Evolutionary conservation across 1,284 basidiomycete species (phyloP).

Genomic region (Boletus smithii): DNA sequence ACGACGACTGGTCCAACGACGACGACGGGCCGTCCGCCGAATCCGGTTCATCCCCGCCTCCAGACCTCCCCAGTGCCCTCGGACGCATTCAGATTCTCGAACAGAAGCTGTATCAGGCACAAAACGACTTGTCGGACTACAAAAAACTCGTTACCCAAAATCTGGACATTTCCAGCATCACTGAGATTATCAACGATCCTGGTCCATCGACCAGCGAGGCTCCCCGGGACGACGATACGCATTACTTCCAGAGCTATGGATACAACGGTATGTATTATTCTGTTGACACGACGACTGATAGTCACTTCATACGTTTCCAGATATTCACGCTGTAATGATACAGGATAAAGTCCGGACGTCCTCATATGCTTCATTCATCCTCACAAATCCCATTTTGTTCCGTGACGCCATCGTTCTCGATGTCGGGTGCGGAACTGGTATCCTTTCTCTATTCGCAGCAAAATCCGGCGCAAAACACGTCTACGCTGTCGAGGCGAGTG

Average conservation of each 20-base stretch:
- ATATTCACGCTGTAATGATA: slow-evolving; percentile 78
- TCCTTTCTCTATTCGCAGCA: slow-evolving; percentile 91
- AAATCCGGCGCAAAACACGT: slow-evolving; percentile 90
- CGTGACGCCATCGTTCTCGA: slow-evolving; percentile 87
- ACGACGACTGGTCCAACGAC: slow-evolving; percentile 76
- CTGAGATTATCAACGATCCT: slow-evolving; percentile 43
- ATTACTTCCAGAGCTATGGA: slow-evolving; percentile 95
- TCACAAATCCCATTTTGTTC: slow-evolving; percentile 83
- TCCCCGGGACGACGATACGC: slow-evolving; percentile 78
- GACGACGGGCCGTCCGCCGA: slow-evolving; percentile 37
- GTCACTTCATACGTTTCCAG: slow-evolving; percentile 34
- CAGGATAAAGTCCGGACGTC: slow-evolving; percentile 91
- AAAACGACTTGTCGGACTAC: slow-evolving; percentile 58
- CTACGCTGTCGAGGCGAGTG: slow-evolving; percentile 90
- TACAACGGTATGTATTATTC: slow-evolving; percentile 65
- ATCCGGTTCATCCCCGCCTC: slow-evolving; percentile 25
- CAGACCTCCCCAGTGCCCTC: slow-evolving; percentile 37
- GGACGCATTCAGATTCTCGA: slow-evolving; percentile 52
- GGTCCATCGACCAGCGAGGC: slow-evolving; percentile 31
- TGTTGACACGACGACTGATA: not conserved
- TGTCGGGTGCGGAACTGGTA: slow-evolving; percentile 93
- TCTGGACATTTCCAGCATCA: slow-evolving; percentile 44
- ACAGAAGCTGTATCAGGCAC: slow-evolving; percentile 49
- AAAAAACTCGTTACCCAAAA: slow-evolving; percentile 51
- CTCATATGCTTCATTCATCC: slow-evolving; percentile 89